phyloP scores from a whole-genome alignment of 331 rosid genomes.

The Ulmus americana region DNA sequence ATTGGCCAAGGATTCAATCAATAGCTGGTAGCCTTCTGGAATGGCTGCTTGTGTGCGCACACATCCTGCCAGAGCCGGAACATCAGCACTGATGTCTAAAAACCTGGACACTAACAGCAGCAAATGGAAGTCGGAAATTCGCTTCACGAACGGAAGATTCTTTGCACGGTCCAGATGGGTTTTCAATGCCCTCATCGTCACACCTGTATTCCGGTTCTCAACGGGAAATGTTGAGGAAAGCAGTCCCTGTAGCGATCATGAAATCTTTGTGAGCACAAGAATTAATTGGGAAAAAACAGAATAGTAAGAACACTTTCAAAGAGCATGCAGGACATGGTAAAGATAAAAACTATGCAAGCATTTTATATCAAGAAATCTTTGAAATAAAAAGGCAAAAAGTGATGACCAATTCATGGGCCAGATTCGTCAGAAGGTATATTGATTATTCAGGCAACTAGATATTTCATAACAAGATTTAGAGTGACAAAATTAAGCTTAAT shows the following conservation, averaged over 20 bases:
- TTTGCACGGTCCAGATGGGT: slow-evolving; percentile 71
- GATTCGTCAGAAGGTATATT: neutral
- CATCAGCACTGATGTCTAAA: slow-evolving; percentile 61
- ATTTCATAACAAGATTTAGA: too few relatives aligned
- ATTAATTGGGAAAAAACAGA: neutral
- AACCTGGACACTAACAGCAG: slow-evolving; percentile 59
- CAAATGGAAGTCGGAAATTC: slow-evolving; percentile 84
- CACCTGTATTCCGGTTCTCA: slow-evolving; percentile 59
- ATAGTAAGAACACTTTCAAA: neutral
- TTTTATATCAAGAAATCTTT: neutral
- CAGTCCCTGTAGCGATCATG: slow-evolving; percentile 63
- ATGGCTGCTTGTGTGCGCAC: slow-evolving; percentile 60
- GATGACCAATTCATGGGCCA: neutral
- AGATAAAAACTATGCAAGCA: neutral
- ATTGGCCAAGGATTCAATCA: slow-evolving; percentile 86
- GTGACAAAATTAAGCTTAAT: too few relatives aligned
- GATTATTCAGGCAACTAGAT: too few relatives aligned
- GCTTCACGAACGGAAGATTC: slow-evolving; percentile 68
- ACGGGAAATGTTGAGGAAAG: slow-evolving; percentile 66
- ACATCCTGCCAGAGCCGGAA: slow-evolving; percentile 80
- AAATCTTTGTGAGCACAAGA: slow-evolving; percentile 8
- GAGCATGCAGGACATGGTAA: neutral
- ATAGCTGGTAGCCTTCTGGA: slow-evolving; percentile 86
- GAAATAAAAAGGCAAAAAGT: neutral
- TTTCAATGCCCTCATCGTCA: slow-evolving; percentile 60